Evolutionary conservation across 768 basidiomycete species (phyloP), one percentile per base, ranked within the genome.

Genomic region (Pleurotus eryngii): DNA sequence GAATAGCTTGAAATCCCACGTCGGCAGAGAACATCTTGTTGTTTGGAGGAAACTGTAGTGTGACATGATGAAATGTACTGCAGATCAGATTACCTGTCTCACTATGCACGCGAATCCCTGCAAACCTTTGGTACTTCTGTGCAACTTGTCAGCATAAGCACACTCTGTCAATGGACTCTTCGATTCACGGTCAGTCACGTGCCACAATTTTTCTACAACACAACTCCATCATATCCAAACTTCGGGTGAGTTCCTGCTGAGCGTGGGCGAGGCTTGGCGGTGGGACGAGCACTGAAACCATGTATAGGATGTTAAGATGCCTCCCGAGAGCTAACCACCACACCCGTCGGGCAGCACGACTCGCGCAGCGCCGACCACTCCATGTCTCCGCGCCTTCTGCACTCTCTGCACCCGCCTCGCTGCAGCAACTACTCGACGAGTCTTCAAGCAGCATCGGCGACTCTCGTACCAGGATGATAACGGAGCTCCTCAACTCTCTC

Each of bases 11-110:
- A 66, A 69, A 24, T 65, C 55, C 3, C 82, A 82, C 65, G 69
- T 70, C 2, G 81, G 77, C 9, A 76, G 68, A 60, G 84, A 86
- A 59, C 74, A 75, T 46, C 60, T 87, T 14, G 65, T 84, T 0
- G 80, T 87, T 3, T 85, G 82, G 83, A 81, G 68, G 68, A 76
- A 73, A 50, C 12, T 62, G 4, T 62, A 60, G 55, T 30, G 8
- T 35, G 30, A 9, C 9, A 35, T 35, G 4, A 3, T 3, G 3
- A 3, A 35, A 35, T 11, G 9, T 11, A 35, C 30, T 11, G 30
- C 8, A 35, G 9, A 35, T 35, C 11, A 35, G 30, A 35, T 35
- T 35, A 11, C 4, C 2, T 35, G 30, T 11, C 30, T 35, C 30
- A 8, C 30, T 35, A 35, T 11, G 4, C 9, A 35, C 8, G 11